Conservation (phyloP, 2,329 filamentous ascomycete genomes). For the Mycocentrospora acerina region DNA sequence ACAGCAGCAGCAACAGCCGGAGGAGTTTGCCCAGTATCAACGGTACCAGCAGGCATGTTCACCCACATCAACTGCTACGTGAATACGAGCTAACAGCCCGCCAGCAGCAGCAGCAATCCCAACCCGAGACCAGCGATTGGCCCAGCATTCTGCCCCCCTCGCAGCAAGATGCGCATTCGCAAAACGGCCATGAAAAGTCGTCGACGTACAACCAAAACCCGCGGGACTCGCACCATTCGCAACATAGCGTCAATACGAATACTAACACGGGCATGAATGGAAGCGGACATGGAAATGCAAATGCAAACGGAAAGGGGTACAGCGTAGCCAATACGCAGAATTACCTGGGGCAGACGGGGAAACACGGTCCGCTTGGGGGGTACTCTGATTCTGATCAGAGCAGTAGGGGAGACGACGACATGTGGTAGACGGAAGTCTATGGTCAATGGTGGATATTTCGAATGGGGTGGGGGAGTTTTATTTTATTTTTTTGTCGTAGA, state of each 20-base stretch:
- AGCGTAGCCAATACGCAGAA: conserved; percentile 41
- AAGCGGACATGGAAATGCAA: no score
- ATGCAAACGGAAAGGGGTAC: conserved; percentile 27
- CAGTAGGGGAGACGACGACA: conserved; percentile 38
- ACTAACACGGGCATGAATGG: no score
- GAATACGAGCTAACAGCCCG: conserved; percentile 7
- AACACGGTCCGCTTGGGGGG: conserved; percentile 25
- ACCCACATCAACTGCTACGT: neutral
- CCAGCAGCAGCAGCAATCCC: conserved; percentile 25
- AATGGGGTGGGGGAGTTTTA: no score
- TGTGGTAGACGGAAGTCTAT: conserved; percentile 42
- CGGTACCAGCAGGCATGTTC: conserved; percentile 27
- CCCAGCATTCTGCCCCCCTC: conserved; percentile 15
- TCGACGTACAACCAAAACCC: conserved; percentile 23
- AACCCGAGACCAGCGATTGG: conserved; percentile 26
- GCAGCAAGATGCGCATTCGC: conserved; percentile 13
- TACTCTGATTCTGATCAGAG: conserved; percentile 33
- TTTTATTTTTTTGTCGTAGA: no score
- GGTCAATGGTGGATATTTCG: no score
- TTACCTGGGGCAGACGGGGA: conserved; percentile 35
- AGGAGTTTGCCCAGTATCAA: conserved; percentile 37
- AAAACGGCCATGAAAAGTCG: conserved; percentile 16
- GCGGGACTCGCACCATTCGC: conserved; percentile 38
- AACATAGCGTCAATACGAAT: conserved; percentile 22
- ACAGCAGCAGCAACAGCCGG: conserved; percentile 46